Percentiles rank a stretch among this genome's conserved stretches.
Evolutionary conservation across 2,329 filamentous ascomycete species (phyloP).

Genomic region (Ceratocystis papillata): DNA sequence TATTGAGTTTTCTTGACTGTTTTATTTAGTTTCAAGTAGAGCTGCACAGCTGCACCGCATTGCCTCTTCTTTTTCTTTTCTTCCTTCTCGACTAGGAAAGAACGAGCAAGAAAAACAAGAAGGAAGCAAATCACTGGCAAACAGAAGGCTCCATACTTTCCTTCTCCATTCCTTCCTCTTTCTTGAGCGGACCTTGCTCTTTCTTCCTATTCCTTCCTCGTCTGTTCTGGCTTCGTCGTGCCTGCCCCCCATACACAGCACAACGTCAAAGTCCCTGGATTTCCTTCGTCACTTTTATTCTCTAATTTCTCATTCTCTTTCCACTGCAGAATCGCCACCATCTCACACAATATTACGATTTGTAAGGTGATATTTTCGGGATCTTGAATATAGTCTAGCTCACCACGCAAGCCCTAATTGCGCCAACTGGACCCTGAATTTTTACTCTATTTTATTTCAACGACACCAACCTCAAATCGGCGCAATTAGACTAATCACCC

Average conservation of each 20-base stretch:
- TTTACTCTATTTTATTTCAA: background rate
- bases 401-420: background rate
- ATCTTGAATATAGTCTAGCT: background rate
- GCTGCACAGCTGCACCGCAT: background rate
- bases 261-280: constrained; percentile 7
- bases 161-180: constrained; percentile 13
- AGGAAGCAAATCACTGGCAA: background rate
- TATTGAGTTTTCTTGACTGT: background rate
- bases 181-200: background rate
- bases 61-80: background rate
- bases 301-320: background rate
- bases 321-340: too few relatives aligned
- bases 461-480: constrained; percentile 12
- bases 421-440: constrained; percentile 3
- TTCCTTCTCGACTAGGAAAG: background rate
- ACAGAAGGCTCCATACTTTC: constrained; percentile 6
- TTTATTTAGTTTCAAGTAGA: constrained; percentile 12
- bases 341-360: background rate
- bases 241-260: background rate
- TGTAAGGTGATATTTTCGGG: background rate
- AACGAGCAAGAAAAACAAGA: background rate
- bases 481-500: too few relatives aligned
- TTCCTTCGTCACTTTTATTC: background rate
- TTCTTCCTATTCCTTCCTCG: background rate
- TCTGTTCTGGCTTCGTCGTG: background rate